Percentiles rank a stretch among this genome's conserved stretches.
These are phyloP conservation scores for Penicillium psychrosexuale DNA, from an alignment of 2,329 filamentous ascomycete species.

Conservation along the genomic window DNA sequence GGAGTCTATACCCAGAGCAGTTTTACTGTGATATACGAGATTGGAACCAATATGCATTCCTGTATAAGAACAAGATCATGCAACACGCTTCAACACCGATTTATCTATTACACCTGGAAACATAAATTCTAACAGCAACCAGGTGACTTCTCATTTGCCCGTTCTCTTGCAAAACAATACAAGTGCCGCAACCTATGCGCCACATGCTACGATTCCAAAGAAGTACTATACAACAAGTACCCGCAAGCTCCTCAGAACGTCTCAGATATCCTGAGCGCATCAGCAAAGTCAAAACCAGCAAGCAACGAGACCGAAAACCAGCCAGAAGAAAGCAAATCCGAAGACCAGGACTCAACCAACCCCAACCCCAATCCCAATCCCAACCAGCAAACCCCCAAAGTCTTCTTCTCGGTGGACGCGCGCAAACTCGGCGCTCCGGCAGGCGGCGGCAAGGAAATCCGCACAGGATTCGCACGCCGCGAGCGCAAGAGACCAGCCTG, in stretches of 20 bases:
- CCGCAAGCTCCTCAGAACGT: constrained; percentile 65
- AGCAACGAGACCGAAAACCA: neutral
- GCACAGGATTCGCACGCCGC: constrained; percentile 37
- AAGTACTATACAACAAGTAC: constrained; percentile 65
- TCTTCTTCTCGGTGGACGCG: constrained; percentile 46
- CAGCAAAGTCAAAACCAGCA: constrained; percentile 13
- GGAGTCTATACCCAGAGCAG: neutral
- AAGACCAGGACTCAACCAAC: neutral
- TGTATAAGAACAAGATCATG: neutral
- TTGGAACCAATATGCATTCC: neutral
- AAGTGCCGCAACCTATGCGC: constrained; percentile 41
- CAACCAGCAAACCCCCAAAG: constrained; percentile 20
- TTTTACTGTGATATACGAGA: neutral
- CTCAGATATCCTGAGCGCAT: constrained; percentile 37
- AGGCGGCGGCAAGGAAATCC: constrained; percentile 45
- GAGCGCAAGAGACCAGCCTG: constrained; percentile 32
- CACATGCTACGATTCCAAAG: constrained; percentile 46
- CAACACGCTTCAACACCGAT: neutral
- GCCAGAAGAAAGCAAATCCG: constrained; percentile 1
- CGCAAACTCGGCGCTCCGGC: constrained; percentile 39
- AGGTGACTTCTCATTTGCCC: constrained; percentile 48
- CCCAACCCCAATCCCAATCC: neutral
- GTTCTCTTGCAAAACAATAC: constrained; percentile 43
- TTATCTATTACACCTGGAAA: neutral
- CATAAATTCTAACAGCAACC: neutral